Conservation (phyloP, 345 rosid species). For the Cardiospermum halicacabum region DNA sequence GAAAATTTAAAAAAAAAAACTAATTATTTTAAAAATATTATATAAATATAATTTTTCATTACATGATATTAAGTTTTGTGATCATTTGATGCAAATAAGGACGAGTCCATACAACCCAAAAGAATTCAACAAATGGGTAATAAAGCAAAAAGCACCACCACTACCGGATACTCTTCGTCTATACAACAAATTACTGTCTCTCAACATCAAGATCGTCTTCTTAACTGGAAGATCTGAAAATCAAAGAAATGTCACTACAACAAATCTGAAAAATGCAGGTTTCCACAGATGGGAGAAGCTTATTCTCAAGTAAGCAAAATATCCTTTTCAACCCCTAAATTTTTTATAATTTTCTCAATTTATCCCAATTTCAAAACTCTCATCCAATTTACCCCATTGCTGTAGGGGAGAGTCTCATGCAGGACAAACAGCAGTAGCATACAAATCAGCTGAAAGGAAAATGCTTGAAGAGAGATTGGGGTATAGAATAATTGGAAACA, state of each 20-base stretch:
- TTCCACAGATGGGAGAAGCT: constrained; percentile 36
- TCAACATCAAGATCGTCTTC: constrained; percentile 36
- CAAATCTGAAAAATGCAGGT: constrained; percentile 31
- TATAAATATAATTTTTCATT: too few species aligned
- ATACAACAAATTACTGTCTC: constrained; percentile 21
- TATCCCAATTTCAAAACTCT: too few species aligned
- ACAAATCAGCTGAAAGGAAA: constrained; percentile 29
- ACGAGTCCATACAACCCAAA: constrained; percentile 20
- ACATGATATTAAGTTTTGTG: background rate
- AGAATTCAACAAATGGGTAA: constrained; percentile 27
- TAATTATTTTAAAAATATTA: too few species aligned
- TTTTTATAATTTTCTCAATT: too few species aligned
- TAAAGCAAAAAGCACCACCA: constrained; percentile 30
- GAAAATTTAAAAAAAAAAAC: background rate
- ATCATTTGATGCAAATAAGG: too few species aligned
- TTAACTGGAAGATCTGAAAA: constrained; percentile 36
- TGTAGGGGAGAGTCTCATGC: constrained; percentile 20
- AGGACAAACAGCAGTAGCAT: constrained; percentile 14
- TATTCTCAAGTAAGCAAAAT: constrained; percentile 35
- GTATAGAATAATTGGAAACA: constrained; percentile 36
- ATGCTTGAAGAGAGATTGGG: constrained; percentile 30
- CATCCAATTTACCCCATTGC: too few species aligned
- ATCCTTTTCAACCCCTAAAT: too few species aligned
- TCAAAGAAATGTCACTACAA: constrained; percentile 16
- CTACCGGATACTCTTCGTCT: constrained; percentile 33